These are phyloP conservation scores for Peterozyma xylosa DNA, from an alignment of 805 yeast genomes.

Conservation along the genomic window DNA sequence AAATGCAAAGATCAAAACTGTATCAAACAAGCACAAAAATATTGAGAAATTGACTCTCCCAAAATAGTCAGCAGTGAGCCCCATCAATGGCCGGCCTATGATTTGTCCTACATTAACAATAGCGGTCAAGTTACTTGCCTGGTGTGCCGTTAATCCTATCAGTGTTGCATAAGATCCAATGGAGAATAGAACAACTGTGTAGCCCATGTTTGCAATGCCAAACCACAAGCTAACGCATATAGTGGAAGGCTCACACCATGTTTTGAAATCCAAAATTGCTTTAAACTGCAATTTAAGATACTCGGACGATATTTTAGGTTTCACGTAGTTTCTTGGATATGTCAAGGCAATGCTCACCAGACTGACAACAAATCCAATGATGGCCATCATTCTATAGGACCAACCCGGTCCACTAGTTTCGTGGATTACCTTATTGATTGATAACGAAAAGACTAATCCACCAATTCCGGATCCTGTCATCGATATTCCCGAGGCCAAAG, in stretches of 20 bases:
- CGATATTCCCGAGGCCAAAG: slow-evolving; percentile 41
- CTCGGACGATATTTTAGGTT: slow-evolving; percentile 11
- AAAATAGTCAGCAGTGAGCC: slow-evolving; percentile 33
- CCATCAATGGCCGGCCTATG: slow-evolving; percentile 43
- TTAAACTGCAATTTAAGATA: slow-evolving; percentile 17
- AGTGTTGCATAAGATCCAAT: slow-evolving; percentile 39
- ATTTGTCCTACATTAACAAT: slow-evolving; percentile 38
- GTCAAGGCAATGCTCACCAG: slow-evolving; percentile 13
- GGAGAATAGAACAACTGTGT: slow-evolving; percentile 35
- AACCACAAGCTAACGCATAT: slow-evolving; percentile 15
- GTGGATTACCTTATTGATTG: slow-evolving; percentile 32
- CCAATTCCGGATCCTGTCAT: slow-evolving; percentile 47
- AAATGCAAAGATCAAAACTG: slow-evolving; percentile 32
- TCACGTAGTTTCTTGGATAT: slow-evolving; percentile 14
- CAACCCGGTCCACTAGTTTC: slow-evolving; percentile 33
- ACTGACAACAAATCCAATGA: slow-evolving; percentile 22
- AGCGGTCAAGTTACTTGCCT: slow-evolving; percentile 41
- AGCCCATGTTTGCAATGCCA: slow-evolving; percentile 28
- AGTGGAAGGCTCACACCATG: neutral
- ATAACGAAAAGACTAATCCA: slow-evolving; percentile 38
- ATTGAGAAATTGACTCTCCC: slow-evolving; percentile 43
- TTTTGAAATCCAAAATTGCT: slow-evolving; percentile 20
- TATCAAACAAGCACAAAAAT: slow-evolving; percentile 23
- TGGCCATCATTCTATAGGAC: slow-evolving; percentile 39
- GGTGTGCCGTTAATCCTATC: slow-evolving; percentile 36